phyloP scores from a whole-genome alignment of 345 rosid genomes.

The Linum tenue region DNA sequence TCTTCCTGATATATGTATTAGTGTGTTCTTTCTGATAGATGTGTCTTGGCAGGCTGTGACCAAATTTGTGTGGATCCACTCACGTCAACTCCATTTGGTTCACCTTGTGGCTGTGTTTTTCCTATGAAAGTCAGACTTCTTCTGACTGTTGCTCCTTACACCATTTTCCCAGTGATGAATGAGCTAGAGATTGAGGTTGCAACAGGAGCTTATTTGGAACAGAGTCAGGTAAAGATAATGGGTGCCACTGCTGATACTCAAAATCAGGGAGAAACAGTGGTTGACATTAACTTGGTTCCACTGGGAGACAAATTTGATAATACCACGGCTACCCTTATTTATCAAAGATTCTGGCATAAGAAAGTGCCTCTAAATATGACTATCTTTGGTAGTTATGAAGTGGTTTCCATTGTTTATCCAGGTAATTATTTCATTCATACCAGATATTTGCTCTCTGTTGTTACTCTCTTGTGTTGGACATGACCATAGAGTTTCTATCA shows the following conservation, averaged over 20 bases:
- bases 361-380: slow-evolving; percentile 66
- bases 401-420: slow-evolving; percentile 63
- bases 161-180: slow-evolving; percentile 77
- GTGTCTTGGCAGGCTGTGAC: slow-evolving; percentile 60
- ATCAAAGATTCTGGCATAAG: slow-evolving; percentile 63
- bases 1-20: not conserved
- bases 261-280: slow-evolving; percentile 78
- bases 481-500: slow-evolving; percentile 24
- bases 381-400: slow-evolving; percentile 80
- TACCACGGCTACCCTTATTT: slow-evolving; percentile 78
- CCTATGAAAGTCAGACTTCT: slow-evolving; percentile 95
- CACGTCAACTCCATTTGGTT: slow-evolving; percentile 79
- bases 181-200: slow-evolving; percentile 96
- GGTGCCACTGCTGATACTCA: slow-evolving; percentile 91
- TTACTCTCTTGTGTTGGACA: slow-evolving; percentile 11
- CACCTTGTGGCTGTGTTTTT: slow-evolving; percentile 94
- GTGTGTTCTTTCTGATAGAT: slow-evolving; percentile 17
- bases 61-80: slow-evolving; percentile 86
- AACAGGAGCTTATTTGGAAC: slow-evolving; percentile 80
- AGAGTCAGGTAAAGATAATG: slow-evolving; percentile 97
- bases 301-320: slow-evolving; percentile 97
- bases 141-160: slow-evolving; percentile 63
- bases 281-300: slow-evolving; percentile 89
- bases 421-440: slow-evolving; percentile 38
- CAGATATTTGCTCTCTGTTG: slow-evolving; percentile 13